phyloP scores from a whole-genome alignment of 768 basidiomycete genomes.

The Podaxis sp. region DNA sequence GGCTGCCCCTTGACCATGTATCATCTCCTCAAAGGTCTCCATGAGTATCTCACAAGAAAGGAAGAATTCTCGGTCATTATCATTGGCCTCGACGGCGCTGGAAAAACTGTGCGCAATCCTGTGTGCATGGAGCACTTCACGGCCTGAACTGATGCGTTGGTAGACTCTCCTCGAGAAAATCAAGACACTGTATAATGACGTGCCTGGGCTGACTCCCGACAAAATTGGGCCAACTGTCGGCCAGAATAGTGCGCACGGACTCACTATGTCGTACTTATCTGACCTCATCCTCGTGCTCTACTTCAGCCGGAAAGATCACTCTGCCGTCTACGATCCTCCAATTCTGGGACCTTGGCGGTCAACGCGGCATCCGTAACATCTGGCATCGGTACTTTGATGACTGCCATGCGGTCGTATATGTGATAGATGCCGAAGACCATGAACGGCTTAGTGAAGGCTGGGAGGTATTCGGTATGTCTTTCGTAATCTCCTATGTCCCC shows the following conservation, averaged over 20 bases:
- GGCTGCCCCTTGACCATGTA: slow-evolving; percentile 60
- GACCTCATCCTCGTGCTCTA: not conserved
- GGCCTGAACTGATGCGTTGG: slow-evolving; percentile 11
- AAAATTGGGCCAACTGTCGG: slow-evolving; percentile 97
- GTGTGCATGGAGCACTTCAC: not conserved
- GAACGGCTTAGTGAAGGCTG: slow-evolving; percentile 91
- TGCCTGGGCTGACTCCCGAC: slow-evolving; percentile 83
- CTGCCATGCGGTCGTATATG: slow-evolving; percentile 95
- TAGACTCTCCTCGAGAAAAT: slow-evolving; percentile 91
- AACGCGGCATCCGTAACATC: slow-evolving; percentile 89
- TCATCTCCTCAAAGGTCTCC: slow-evolving; percentile 88
- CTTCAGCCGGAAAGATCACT: slow-evolving; percentile 84
- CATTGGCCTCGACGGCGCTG: slow-evolving; percentile 89
- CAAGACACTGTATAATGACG: slow-evolving; percentile 87
- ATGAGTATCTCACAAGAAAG: slow-evolving; percentile 88
- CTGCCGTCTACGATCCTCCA: slow-evolving; percentile 92
- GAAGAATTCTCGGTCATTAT: slow-evolving; percentile 95
- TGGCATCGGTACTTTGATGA: slow-evolving; percentile 96
- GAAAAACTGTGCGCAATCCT: slow-evolving; percentile 68
- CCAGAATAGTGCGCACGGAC: slow-evolving; percentile 79
- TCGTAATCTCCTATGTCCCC: not conserved
- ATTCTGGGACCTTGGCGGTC: slow-evolving; percentile 97
- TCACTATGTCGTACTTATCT: not conserved
- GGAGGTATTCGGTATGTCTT: slow-evolving; percentile 89
- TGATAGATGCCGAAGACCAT: slow-evolving; percentile 90